A percentile compares a stretch with the other conserved stretches of the same genome.
Conservation (phyloP, 228 moss, liverwort and hornwort genomes). For the Sphagnum fallax region DNA sequence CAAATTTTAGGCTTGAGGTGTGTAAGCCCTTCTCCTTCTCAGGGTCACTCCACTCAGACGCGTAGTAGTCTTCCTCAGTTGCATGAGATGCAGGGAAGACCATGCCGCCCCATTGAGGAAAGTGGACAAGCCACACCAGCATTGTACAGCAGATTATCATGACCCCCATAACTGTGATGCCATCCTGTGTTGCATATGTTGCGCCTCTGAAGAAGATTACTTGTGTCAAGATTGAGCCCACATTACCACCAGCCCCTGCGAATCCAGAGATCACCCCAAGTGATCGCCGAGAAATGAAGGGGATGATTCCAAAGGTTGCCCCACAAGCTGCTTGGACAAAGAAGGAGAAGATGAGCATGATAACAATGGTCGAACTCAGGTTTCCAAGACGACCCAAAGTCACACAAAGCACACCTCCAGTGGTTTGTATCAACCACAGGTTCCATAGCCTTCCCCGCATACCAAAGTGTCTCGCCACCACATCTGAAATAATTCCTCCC, state of each 20-base stretch:
- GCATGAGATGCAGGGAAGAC: conserved; percentile 14
- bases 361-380: conserved; percentile 14
- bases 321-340: conserved; percentile 50
- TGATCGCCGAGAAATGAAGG: conserved; percentile 35
- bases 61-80: conserved; percentile 30
- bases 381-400: conserved; percentile 16
- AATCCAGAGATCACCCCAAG: conserved; percentile 41
- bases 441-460: conserved; percentile 50
- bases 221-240: conserved; percentile 25
- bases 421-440: conserved; percentile 31
- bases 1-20: conserved; percentile 22
- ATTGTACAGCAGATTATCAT: conserved; percentile 22
- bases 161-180: conserved; percentile 31
- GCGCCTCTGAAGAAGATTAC: conserved; percentile 12
- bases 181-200: conserved; percentile 5
- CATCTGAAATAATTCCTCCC: conserved; percentile 41
- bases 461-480: conserved; percentile 18
- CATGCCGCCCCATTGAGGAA: conserved; percentile 47
- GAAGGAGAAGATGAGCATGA: conserved; percentile 35
- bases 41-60: conserved; percentile 26
- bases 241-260: conserved; percentile 38
- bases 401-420: conserved; percentile 29
- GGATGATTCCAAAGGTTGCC: conserved; percentile 34
- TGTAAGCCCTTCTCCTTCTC: conserved; percentile 27
- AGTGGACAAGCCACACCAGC: conserved; percentile 21